Percentiles rank a stretch among this genome's conserved stretches.
phyloP scores from a whole-genome alignment of 495 filamentous ascomycete genomes.

The Lepraria neglecta region DNA sequence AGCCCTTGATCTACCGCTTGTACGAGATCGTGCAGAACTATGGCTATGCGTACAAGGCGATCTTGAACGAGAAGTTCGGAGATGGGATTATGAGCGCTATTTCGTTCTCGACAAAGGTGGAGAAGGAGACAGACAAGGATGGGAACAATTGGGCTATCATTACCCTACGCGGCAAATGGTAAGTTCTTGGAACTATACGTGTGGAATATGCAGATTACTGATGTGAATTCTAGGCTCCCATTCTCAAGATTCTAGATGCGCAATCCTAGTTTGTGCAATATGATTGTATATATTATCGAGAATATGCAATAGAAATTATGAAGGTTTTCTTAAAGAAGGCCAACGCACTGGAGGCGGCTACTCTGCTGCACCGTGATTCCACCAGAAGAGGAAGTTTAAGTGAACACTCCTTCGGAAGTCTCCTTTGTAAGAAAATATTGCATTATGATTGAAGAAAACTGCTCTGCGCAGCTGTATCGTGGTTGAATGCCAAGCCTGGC shows the following conservation, averaged over 20 bases:
- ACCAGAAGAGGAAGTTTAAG: neutral
- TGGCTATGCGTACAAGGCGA: conserved; percentile 91
- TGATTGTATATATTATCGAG: neutral
- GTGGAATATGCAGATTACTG: neutral
- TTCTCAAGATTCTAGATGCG: conserved; percentile 52
- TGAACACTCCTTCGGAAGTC: neutral
- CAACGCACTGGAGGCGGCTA: no score
- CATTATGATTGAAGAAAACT: neutral
- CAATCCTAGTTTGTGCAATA: neutral
- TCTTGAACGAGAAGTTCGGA: conserved; percentile 98
- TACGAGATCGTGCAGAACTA: conserved; percentile 99
- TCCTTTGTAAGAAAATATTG: neutral
- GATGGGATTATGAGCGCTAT: conserved; percentile 99
- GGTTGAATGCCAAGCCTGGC: neutral
- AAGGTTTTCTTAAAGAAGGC: neutral
- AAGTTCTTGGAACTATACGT: conserved; percentile 29
- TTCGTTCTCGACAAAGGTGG: conserved; percentile 83
- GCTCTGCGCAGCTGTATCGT: neutral
- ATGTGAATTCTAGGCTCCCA: conserved; percentile 48
- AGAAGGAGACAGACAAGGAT: conserved; percentile 86
- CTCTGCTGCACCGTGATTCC: neutral
- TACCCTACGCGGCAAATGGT: conserved; percentile 93
- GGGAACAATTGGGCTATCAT: conserved; percentile 85
- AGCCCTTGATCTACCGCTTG: conserved; percentile 87
- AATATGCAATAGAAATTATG: neutral